Percentiles rank a stretch among this genome's conserved stretches.
Evolutionary conservation across 2,329 filamentous ascomycete genomes (phyloP).

Genomic region (Fusarium burgessii): DNA sequence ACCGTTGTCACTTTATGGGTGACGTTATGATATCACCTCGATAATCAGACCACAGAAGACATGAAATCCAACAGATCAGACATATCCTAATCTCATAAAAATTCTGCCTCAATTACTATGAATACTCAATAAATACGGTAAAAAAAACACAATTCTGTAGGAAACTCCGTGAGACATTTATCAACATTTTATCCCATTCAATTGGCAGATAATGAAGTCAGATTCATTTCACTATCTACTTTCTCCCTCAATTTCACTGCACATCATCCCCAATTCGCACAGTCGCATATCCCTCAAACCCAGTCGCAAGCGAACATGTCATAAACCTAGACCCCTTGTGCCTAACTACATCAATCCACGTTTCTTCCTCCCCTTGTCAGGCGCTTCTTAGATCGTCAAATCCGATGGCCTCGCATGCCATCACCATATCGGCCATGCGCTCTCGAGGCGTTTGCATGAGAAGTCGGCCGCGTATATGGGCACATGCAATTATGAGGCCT

Average conservation of each 20-base stretch:
- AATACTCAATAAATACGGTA: not conserved
- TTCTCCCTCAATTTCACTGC: conserved; percentile 7
- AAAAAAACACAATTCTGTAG: too few relatives aligned
- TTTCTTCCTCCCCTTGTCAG: conserved; percentile 29
- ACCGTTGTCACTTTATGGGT: conserved; percentile 9
- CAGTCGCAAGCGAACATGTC: conserved; percentile 50
- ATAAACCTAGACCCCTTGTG: conserved; percentile 31
- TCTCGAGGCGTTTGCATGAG: conserved; percentile 17
- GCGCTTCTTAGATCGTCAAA: conserved; percentile 16
- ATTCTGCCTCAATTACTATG: not conserved
- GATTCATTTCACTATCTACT: not conserved
- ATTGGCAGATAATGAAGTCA: not conserved
- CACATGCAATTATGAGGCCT: conserved; percentile 18
- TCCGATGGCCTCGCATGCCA: conserved; percentile 43
- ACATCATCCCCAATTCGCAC: conserved; percentile 33
- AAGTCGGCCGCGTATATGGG: conserved; percentile 22
- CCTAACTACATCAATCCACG: conserved; percentile 35
- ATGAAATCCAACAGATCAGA: conserved; percentile 3
- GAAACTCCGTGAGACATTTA: not conserved
- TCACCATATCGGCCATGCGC: conserved; percentile 40
- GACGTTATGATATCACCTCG: conserved; percentile 23
- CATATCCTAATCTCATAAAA: not conserved
- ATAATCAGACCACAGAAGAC: conserved; percentile 24
- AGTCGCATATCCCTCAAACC: conserved; percentile 38
- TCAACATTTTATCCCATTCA: not conserved